These are phyloP conservation scores for Aspergillus cristatus DNA, from an alignment of 495 filamentous ascomycete species.

Conservation along the genomic window DNA sequence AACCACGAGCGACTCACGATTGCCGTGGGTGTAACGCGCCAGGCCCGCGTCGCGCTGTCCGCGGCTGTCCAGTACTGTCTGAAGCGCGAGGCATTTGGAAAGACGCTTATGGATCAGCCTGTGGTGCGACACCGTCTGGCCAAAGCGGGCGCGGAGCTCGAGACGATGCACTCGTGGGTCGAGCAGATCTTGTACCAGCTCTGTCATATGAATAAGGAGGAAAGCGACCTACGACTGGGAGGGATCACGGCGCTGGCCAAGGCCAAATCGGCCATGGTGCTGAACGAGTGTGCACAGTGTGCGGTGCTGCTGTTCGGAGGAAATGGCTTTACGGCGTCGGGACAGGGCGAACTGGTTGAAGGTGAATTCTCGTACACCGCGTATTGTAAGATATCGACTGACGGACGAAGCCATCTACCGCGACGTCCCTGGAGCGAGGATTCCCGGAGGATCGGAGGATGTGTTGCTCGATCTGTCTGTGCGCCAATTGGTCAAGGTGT, in stretches of 20 bases:
- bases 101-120: constrained; percentile 61
- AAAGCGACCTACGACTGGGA: constrained; percentile 55
- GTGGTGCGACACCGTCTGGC: constrained; percentile 65
- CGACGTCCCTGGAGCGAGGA: constrained; percentile 52
- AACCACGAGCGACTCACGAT: constrained; percentile 70
- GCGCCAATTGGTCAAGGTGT: constrained; percentile 64
- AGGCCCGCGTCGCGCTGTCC: constrained; percentile 54
- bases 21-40: constrained; percentile 50
- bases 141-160: constrained; percentile 58
- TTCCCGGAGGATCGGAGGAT: constrained; percentile 68
- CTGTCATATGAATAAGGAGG: constrained; percentile 50
- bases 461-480: constrained; percentile 64
- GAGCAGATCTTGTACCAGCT: constrained; percentile 69
- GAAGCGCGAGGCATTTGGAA: constrained; percentile 68
- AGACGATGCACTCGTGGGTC: constrained; percentile 64
- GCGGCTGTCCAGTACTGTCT: constrained; percentile 60
- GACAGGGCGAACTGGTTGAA: constrained; percentile 63
- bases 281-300: constrained; percentile 59
- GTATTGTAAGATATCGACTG: constrained; percentile 1
- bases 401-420: constrained; percentile 47
- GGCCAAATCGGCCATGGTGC: constrained; percentile 58
- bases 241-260: constrained; percentile 63
- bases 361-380: constrained; percentile 27
- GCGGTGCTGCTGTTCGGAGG: constrained; percentile 65
- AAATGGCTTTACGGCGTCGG: constrained; percentile 58